Evolutionary conservation across 768 basidiomycete species (phyloP).

Genomic region (Cubamyces sp.): DNA sequence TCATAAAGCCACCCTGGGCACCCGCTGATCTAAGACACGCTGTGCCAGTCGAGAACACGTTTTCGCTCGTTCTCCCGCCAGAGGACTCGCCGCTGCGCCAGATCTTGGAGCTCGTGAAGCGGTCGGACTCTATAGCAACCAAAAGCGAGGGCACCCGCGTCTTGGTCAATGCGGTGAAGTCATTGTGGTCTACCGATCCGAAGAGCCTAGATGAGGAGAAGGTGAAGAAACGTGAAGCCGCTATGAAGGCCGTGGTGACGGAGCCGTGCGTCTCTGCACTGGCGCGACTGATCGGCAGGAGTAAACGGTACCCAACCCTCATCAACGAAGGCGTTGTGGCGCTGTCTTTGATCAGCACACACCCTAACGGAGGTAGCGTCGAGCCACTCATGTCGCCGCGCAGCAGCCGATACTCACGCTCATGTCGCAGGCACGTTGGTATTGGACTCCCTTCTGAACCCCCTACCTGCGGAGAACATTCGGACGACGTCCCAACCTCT

Average conservation of each 20-base stretch:
- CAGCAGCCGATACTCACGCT: not conserved
- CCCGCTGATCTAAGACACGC: slow-evolving; percentile 6
- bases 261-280: slow-evolving; percentile 64
- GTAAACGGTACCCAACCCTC: slow-evolving; percentile 79
- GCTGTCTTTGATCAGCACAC: slow-evolving; percentile 73
- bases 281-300: slow-evolving; percentile 71
- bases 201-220: slow-evolving; percentile 44
- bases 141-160: slow-evolving; percentile 91
- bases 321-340: slow-evolving; percentile 90
- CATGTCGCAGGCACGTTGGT: slow-evolving; percentile 58
- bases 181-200: slow-evolving; percentile 66
- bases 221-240: slow-evolving; percentile 54
- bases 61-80: slow-evolving; percentile 54
- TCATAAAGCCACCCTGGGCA: slow-evolving; percentile 2
- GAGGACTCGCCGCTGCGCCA: slow-evolving; percentile 55
- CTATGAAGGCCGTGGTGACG: slow-evolving; percentile 55
- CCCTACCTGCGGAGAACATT: slow-evolving; percentile 47
- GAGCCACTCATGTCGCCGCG: slow-evolving; percentile 8
- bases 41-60: slow-evolving; percentile 48
- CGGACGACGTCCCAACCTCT: slow-evolving; percentile 32
- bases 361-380: slow-evolving; percentile 60
- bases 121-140: slow-evolving; percentile 80
- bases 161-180: slow-evolving; percentile 82
- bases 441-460: slow-evolving; percentile 57
- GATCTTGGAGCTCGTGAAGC: slow-evolving; percentile 73